Conservation (phyloP, 2,329 filamentous ascomycete genomes). For the Fusarium pilosicola region DNA sequence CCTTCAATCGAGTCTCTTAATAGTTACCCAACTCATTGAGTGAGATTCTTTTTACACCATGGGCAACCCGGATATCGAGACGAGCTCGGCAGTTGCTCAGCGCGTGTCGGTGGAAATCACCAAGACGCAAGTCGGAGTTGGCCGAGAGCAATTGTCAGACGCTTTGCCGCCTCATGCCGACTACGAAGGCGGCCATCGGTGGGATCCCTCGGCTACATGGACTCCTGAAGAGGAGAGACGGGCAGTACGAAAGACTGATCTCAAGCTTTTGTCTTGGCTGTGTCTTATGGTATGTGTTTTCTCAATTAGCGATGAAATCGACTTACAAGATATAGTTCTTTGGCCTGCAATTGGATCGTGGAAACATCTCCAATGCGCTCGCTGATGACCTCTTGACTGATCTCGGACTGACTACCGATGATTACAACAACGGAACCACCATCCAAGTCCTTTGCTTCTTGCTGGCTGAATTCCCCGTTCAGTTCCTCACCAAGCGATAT, state of each 20-base stretch:
- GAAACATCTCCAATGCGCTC: constrained; percentile 70
- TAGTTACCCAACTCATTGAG: not conserved
- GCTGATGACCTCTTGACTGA: constrained; percentile 71
- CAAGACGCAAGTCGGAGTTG: constrained; percentile 47
- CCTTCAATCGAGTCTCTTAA: not conserved
- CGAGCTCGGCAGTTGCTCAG: constrained; percentile 39
- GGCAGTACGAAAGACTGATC: constrained; percentile 64
- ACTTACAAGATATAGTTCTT: constrained; percentile 59
- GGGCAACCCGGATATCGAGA: constrained; percentile 45
- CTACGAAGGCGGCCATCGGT: constrained; percentile 56
- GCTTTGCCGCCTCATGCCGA: constrained; percentile 43
- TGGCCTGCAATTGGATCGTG: constrained; percentile 70
- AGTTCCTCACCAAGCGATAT: constrained; percentile 66
- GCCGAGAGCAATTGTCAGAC: constrained; percentile 51
- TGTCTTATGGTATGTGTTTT: constrained; percentile 52
- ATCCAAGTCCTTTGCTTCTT: constrained; percentile 66
- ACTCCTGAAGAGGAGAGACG: constrained; percentile 64
- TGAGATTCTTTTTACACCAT: constrained; percentile 12
- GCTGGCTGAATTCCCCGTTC: constrained; percentile 66
- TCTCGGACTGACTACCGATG: constrained; percentile 57
- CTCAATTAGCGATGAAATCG: not conserved
- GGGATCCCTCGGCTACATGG: constrained; percentile 58
- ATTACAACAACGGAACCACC: constrained; percentile 68
- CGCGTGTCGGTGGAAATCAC: constrained; percentile 40
- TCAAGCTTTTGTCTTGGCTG: constrained; percentile 54